Conservation (phyloP, 208 protist genomes). For the Acanthamoeba lenticulata region DNA sequence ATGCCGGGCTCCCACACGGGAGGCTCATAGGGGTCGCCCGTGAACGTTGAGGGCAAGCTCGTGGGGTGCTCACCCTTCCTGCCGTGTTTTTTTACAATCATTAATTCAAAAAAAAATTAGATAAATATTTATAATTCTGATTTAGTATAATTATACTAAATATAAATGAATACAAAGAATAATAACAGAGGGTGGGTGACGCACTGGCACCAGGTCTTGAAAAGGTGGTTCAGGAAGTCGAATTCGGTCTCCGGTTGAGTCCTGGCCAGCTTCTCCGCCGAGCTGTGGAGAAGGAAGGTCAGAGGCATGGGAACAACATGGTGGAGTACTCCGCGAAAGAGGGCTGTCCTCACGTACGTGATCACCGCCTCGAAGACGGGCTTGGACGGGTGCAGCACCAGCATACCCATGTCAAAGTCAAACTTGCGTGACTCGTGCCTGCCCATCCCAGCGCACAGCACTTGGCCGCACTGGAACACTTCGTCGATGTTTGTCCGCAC, state of each 20-base stretch:
- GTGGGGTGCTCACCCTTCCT: no score
- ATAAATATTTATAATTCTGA: no score
- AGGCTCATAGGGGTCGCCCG: background rate
- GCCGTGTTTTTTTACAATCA: no score
- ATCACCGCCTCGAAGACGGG: background rate
- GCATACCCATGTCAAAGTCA: background rate
- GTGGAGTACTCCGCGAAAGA: no score
- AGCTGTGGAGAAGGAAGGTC: background rate
- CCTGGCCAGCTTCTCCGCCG: background rate
- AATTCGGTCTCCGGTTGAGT: background rate
- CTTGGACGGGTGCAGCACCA: background rate
- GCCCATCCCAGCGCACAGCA: slow-evolving; percentile 7
- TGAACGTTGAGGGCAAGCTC: no score
- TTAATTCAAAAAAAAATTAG: no score
- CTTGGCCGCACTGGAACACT: background rate
- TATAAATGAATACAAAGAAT: no score
- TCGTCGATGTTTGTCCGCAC: slow-evolving; percentile 11
- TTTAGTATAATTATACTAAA: no score
- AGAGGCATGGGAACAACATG: no score
- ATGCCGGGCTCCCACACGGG: background rate
- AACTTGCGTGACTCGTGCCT: background rate
- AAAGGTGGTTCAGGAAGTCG: background rate
- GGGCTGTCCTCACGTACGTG: no score
- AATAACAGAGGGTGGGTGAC: background rate
- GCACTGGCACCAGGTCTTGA: background rate